Conservation (phyloP, 2,329 filamentous ascomycete genomes). For the Massarina eburnea region DNA sequence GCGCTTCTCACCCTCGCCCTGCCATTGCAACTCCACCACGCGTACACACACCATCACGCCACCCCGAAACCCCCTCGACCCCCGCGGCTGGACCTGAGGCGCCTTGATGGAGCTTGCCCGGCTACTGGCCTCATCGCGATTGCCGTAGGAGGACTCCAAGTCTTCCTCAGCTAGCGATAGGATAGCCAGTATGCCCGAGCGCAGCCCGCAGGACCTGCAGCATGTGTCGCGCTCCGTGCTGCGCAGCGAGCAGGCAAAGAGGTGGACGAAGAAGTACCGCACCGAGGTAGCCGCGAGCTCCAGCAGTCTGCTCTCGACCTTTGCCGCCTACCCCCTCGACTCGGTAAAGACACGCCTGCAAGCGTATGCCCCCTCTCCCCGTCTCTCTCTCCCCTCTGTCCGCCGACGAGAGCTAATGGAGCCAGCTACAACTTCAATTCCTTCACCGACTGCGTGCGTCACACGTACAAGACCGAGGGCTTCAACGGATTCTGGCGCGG, state of each 20-base stretch:
- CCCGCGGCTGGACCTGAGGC: constrained; percentile 24
- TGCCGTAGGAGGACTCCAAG: constrained; percentile 60
- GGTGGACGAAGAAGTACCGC: constrained; percentile 73
- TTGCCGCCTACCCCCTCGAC: constrained; percentile 80
- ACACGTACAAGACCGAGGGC: constrained; percentile 67
- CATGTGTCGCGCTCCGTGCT: constrained; percentile 37
- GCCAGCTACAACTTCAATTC: constrained; percentile 69
- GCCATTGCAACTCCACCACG: constrained; percentile 30
- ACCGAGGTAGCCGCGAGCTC: constrained; percentile 78
- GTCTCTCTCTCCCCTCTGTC: constrained; percentile 1
- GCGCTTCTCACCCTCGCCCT: constrained; percentile 20
- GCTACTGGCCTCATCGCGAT: constrained; percentile 59
- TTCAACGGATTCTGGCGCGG: constrained; percentile 54
- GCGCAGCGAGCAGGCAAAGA: constrained; percentile 48
- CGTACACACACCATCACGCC: constrained; percentile 5
- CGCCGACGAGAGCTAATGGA: constrained; percentile 16
- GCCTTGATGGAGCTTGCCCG: constrained; percentile 58
- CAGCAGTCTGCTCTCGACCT: constrained; percentile 76
- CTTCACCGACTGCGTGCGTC: constrained; percentile 71
- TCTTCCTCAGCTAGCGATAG: constrained; percentile 54
- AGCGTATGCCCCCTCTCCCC: constrained; percentile 49
- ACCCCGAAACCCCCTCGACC: constrained; percentile 11
- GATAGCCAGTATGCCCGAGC: constrained; percentile 49
- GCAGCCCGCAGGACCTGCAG: constrained; percentile 43
- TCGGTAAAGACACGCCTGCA: constrained; percentile 91